Conservation (phyloP, 805 yeast genomes). For the Alloascoidea hylecoeti region DNA sequence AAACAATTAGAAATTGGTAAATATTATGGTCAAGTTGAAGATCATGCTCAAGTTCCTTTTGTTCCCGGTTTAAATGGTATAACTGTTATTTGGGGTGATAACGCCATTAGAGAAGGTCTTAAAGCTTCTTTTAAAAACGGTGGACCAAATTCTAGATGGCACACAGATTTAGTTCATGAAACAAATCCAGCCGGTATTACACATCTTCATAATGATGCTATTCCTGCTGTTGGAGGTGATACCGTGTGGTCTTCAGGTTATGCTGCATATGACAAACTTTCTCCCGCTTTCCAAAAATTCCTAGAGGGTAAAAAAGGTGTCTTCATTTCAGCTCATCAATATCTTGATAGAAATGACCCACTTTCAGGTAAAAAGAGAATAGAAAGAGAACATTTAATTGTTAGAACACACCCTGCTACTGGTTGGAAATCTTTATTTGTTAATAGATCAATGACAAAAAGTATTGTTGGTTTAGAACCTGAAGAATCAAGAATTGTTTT, state of each 20-base stretch:
- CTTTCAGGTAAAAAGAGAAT: conserved; percentile 29
- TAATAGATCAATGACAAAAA: conserved; percentile 33
- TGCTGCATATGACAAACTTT: conserved; percentile 37
- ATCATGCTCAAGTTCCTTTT: conserved; percentile 21
- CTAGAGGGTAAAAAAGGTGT: conserved; percentile 29
- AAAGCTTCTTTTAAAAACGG: conserved; percentile 8
- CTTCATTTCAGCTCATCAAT: conserved; percentile 25
- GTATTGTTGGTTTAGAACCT: conserved; percentile 36
- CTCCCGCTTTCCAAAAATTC: conserved; percentile 30
- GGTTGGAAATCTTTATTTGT: conserved; percentile 46
- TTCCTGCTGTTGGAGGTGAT: conserved; percentile 37
- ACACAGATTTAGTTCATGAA: conserved; percentile 43
- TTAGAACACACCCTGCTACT: conserved; percentile 53
- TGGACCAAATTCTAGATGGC: conserved; percentile 26
- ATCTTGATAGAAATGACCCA: conserved; percentile 28
- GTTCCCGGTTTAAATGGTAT: conserved; percentile 24
- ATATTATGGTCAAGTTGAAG: conserved; percentile 30
- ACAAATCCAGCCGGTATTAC: conserved; percentile 42
- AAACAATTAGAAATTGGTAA: conserved; percentile 28
- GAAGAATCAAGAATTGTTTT: conserved; percentile 35
- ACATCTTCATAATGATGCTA: conserved; percentile 34
- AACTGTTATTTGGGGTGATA: conserved; percentile 27
- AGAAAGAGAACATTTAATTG: conserved; percentile 47
- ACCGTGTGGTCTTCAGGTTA: conserved; percentile 39
- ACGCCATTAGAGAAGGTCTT: conserved; percentile 14